A percentile compares a stretch with the other conserved stretches of the same genome.
These are phyloP conservation scores for Aspergillus sp. DNA, from an alignment of 2,329 filamentous ascomycete species.

Conservation along the genomic window DNA sequence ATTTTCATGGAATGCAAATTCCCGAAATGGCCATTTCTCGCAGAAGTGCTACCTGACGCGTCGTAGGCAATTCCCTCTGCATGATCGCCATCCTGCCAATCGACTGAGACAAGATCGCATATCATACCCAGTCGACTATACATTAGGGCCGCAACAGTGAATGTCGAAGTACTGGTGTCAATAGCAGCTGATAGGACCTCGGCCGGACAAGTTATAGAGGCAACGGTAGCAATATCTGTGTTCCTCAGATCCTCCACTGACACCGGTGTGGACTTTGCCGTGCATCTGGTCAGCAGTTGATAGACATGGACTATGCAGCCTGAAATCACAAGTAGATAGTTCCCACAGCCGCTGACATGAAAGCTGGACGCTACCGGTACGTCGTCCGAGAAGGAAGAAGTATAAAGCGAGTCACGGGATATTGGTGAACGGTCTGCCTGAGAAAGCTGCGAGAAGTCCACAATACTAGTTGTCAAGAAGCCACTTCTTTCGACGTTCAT, in stretches of 20 bases:
- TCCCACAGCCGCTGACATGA: slow-evolving; percentile 58
- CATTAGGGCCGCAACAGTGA: slow-evolving; percentile 60
- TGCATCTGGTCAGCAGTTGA: slow-evolving; percentile 33
- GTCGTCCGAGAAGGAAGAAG: slow-evolving; percentile 25
- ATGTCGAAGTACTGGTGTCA: slow-evolving; percentile 58
- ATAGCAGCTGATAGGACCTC: slow-evolving; percentile 62
- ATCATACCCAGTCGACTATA: slow-evolving; percentile 62
- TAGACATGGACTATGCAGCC: slow-evolving; percentile 60
- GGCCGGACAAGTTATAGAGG: slow-evolving; percentile 57
- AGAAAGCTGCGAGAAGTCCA: slow-evolving; percentile 28
- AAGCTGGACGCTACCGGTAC: slow-evolving; percentile 40
- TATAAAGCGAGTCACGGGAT: slow-evolving; percentile 5
- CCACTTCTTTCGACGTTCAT: slow-evolving; percentile 28
- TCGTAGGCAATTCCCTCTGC: not conserved
- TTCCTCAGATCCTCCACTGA: slow-evolving; percentile 27
- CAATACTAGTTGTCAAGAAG: slow-evolving; percentile 41
- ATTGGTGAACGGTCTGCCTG: slow-evolving; percentile 15
- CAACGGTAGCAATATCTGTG: slow-evolving; percentile 45
- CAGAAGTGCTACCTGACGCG: not conserved
- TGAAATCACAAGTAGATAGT: slow-evolving; percentile 57
- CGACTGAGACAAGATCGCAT: slow-evolving; percentile 48
- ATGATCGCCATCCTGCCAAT: not conserved
- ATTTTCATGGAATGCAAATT: slow-evolving; percentile 31
- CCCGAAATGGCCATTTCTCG: not conserved
- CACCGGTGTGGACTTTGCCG: slow-evolving; percentile 15